Evolutionary conservation across 805 yeast genomes (phyloP), one percentile per base, ranked within the genome.

Genomic region (Pichia nanzhaoensis): DNA sequence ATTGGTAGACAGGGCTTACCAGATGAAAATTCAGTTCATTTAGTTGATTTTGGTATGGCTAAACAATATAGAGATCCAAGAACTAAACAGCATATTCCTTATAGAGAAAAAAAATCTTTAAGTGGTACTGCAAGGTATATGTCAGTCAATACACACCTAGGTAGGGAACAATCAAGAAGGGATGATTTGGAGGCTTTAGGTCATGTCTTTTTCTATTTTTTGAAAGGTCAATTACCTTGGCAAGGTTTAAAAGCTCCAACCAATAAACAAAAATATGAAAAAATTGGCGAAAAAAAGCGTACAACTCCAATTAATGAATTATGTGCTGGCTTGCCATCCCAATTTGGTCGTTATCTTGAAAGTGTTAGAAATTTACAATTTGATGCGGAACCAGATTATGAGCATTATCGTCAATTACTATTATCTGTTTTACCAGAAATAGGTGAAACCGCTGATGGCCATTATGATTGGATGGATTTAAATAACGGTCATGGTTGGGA

Each of bases 111-210:
- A 65, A 93, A 93, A 67, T 87, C 96, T 5, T 71, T 93, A 52
- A 84, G 95, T 64, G 99, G 99, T 41, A 93, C 99, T 3, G 99
- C 98, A n/a, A 75, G 99, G 58, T 93, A 93, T 69, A 93, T 93
- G 97, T 84, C 95, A 27, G 90, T 93, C 54, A 93, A 93, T 69
- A 93, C 99, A 9, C 99, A 93, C 67, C 70, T 93, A 57, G 99
- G 99, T 40, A 80, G 97, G 58, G 99, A 93, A 66, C 99, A 93
- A 70, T 81, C 87, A 58, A 82, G 99, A 63, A 77, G 99, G 58
- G 99, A 93, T 61, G 99, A 93, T 67, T 75, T 93, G 60, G 99
- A 93, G 69, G 87, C 95, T 45, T 73, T 93, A 60, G 99, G 97
- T 30, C 97, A 93, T 65, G 99, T 93, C 8, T 88, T 93, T 60